phyloP scores from a whole-genome alignment of 352 stramenopile species.

The Globisporangium middletonii region DNA sequence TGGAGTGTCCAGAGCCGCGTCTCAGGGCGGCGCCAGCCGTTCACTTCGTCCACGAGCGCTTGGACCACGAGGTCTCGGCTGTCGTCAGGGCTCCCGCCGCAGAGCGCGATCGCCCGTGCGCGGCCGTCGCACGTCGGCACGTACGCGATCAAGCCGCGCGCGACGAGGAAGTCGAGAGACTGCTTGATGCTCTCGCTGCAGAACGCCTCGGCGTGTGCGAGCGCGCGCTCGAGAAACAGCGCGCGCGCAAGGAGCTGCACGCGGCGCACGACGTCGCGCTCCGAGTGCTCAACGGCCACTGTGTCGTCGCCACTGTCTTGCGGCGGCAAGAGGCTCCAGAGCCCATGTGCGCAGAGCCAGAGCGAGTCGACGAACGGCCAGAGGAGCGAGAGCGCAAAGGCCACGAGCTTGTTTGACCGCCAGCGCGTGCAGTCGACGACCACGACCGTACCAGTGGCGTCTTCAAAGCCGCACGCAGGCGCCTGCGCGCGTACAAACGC shows the following conservation, averaged over 20 bases:
- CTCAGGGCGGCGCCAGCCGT: slow-evolving; percentile 33
- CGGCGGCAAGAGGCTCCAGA: slow-evolving; percentile 31
- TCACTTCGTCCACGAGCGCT: slow-evolving; percentile 33
- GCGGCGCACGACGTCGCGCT: slow-evolving; percentile 43
- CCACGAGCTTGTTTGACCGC: slow-evolving; percentile 29
- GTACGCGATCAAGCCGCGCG: slow-evolving; percentile 32
- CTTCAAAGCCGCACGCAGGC: slow-evolving; percentile 10
- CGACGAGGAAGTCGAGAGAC: slow-evolving; percentile 54
- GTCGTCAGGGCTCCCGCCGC: not conserved
- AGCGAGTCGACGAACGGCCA: slow-evolving; percentile 79
- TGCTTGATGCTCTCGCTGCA: slow-evolving; percentile 78
- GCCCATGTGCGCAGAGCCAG: slow-evolving; percentile 46
- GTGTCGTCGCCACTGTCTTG: not conserved
- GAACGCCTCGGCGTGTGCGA: slow-evolving; percentile 58
- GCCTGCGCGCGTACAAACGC: slow-evolving; percentile 22
- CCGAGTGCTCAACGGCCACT: slow-evolving; percentile 17
- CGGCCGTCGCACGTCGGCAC: slow-evolving; percentile 23
- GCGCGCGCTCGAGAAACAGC: slow-evolving; percentile 31
- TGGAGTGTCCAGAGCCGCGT: slow-evolving; percentile 37
- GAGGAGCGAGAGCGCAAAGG: slow-evolving; percentile 61
- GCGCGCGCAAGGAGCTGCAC: slow-evolving; percentile 52
- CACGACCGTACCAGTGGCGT: slow-evolving; percentile 4
- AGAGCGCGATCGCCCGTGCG: slow-evolving; percentile 23
- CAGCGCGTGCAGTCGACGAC: slow-evolving; percentile 30
- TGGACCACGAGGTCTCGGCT: slow-evolving; percentile 19